Conservation (phyloP, 2,329 filamentous ascomycete species). For the Aspergillus latus region DNA sequence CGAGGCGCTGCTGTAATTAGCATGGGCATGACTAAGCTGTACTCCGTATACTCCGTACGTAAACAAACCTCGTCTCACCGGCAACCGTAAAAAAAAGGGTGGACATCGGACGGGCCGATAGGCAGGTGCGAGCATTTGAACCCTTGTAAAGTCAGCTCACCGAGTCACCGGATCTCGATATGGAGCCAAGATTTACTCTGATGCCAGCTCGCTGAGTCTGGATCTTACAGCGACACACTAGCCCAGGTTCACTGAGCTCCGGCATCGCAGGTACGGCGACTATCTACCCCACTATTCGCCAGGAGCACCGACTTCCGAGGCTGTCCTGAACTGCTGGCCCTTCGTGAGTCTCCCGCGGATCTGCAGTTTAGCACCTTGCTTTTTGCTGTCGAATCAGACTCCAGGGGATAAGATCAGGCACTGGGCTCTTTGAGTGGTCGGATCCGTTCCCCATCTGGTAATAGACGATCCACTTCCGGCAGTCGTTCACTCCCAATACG, state of each 20-base stretch:
- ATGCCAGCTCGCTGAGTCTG: not conserved
- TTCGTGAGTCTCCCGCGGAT: constrained; percentile 8
- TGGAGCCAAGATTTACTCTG: not conserved
- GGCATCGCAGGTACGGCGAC: not conserved
- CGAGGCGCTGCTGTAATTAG: constrained; percentile 30
- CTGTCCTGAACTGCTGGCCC: not conserved
- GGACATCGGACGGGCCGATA: not conserved
- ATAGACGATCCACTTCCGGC: not conserved
- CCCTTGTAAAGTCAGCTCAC: not conserved
- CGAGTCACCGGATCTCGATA: not conserved
- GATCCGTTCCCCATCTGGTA: constrained; percentile 1
- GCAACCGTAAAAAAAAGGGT: not conserved
- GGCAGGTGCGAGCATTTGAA: not conserved
- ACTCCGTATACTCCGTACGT: not conserved
- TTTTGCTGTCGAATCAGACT: constrained; percentile 3
- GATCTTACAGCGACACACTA: not conserved
- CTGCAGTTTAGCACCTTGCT: constrained; percentile 4
- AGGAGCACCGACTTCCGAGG: not conserved
- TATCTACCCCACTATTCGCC: not conserved
- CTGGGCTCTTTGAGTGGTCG: constrained; percentile 5
- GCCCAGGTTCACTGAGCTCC: not conserved
- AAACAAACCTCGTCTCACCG: not conserved
- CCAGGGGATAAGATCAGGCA: constrained; percentile 4
- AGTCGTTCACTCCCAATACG: not conserved
- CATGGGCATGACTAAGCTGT: not conserved